phyloP scores from a whole-genome alignment of 108 stramenopile genomes.

The Cyclotella atomus region DNA sequence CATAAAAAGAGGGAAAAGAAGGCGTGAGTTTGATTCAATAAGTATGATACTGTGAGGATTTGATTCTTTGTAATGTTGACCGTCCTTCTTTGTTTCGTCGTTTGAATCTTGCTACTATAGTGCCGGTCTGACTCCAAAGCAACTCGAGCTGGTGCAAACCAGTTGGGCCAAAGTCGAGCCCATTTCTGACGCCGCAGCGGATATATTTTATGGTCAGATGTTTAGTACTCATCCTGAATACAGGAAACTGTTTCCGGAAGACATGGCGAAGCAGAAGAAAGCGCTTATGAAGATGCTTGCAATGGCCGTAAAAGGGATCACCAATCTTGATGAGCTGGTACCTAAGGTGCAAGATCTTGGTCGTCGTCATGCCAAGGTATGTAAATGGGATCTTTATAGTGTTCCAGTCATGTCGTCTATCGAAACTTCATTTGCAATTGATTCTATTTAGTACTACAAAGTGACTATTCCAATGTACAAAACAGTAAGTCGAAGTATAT shows the following conservation, averaged over 20 bases:
- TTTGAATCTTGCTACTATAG: background rate
- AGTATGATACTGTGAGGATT: no score
- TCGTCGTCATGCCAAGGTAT: slow-evolving; percentile 19
- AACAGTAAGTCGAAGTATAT: background rate
- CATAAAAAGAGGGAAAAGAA: background rate
- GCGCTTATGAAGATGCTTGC: slow-evolving; percentile 34
- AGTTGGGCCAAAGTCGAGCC: slow-evolving; percentile 44
- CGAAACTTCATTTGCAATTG: background rate
- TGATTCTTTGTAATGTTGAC: no score
- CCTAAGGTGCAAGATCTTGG: slow-evolving; percentile 35
- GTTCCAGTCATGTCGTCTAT: background rate
- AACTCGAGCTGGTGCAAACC: slow-evolving; percentile 29
- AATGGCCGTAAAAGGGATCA: slow-evolving; percentile 29
- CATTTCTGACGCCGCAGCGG: slow-evolving; percentile 32
- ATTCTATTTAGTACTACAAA: slow-evolving; percentile 14
- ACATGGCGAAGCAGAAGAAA: slow-evolving; percentile 34
- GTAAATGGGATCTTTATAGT: background rate
- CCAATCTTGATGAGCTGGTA: slow-evolving; percentile 22
- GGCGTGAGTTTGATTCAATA: no score
- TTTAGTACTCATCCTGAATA: slow-evolving; percentile 29
- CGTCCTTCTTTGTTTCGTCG: no score
- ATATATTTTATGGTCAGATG: slow-evolving; percentile 38
- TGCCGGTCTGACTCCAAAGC: background rate
- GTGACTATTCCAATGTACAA: slow-evolving; percentile 38
- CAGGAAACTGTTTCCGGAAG: slow-evolving; percentile 38